These are phyloP conservation scores for Millerozyma miso DNA, from an alignment of 805 yeast species.

Conservation along the genomic window DNA sequence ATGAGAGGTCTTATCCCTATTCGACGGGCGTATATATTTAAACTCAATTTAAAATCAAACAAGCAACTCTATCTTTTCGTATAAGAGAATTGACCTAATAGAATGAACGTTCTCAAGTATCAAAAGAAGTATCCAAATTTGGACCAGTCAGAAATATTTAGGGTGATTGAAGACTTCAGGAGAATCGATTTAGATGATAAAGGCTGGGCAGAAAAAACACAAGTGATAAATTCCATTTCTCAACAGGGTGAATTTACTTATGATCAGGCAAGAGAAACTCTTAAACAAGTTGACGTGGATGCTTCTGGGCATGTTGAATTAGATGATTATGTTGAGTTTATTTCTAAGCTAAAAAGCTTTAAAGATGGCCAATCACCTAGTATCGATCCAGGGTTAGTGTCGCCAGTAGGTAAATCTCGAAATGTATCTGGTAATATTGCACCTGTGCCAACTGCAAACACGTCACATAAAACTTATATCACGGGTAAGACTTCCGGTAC, in stretches of 20 bases:
- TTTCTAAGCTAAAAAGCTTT: constrained; percentile 69
- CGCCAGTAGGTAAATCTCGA: constrained; percentile 10
- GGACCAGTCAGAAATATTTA: constrained; percentile 81
- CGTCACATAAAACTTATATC: constrained; percentile 61
- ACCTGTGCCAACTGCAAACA: constrained; percentile 48
- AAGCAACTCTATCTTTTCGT: neutral
- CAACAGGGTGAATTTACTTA: constrained; percentile 76
- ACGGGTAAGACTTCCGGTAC: constrained; percentile 88
- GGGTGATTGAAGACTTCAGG: constrained; percentile 80
- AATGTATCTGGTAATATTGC: constrained; percentile 18
- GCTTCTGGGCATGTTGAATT: constrained; percentile 96
- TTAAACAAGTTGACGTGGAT: constrained; percentile 87
- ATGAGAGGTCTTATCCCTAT: neutral
- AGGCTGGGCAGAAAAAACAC: constrained; percentile 92
- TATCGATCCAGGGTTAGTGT: constrained; percentile 12
- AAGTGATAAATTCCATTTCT: constrained; percentile 79
- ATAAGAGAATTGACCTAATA: constrained; percentile 1
- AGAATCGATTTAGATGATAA: constrained; percentile 82
- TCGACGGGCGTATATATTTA: neutral
- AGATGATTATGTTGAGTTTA: constrained; percentile 85
- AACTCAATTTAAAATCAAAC: neutral
- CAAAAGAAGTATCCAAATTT: constrained; percentile 81
- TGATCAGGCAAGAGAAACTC: constrained; percentile 90
- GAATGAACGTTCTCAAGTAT: constrained; percentile 42
- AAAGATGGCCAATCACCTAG: constrained; percentile 13